Evolutionary conservation across 495 filamentous ascomycete genomes (phyloP), one percentile per base, ranked within the genome.

Genomic region (Hypoxylon rickii): DNA sequence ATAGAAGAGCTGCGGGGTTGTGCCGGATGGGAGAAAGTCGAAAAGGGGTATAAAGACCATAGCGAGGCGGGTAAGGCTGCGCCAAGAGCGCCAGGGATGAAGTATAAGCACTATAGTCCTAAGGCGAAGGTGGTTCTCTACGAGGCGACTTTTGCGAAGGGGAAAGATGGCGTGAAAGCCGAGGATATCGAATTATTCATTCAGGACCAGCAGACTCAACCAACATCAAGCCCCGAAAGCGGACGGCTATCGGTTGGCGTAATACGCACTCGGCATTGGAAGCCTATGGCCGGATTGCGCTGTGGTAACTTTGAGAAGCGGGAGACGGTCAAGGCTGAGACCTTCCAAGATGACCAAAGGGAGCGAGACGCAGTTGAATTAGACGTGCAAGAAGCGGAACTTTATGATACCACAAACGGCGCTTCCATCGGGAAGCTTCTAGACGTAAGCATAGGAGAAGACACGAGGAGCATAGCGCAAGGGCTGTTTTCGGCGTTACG

Each of bases 31-130:
- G 86, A 89, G 64, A 75, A 80, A 41, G 86, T 89, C 1, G 74
- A 75, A 49, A 78, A 88, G 21, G 93, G 83, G 33, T 96, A 96
- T 67, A 81, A 83, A 53, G 89, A 96, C 58, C 66, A 69, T 17
- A 76, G 77, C 12, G 81, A 86, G 58, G 58, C 68, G 12, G 81
- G 75, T 1, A 64, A 80, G 65, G 70, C 76, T 48, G 74, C 77
- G 17, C 93, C 95, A 4, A 82, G 87, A 48, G 92, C 93, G 2
- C 94, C 94, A 7, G 94, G 94, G 2, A 99, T 99, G 94, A 99
- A 99, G 67, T 99, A 99, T 71, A 87, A 92, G 61, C 94, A 99
- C 69, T 99, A 99, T 66, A 95, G 92, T 16, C 94, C 94, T 0
- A 88, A 87, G 65, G 94, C 94, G 12, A 85, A 79, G 22, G 93